These are phyloP conservation scores for Auriculariales sp. DNA, from an alignment of 768 basidiomycete species.

Conservation along the genomic window DNA sequence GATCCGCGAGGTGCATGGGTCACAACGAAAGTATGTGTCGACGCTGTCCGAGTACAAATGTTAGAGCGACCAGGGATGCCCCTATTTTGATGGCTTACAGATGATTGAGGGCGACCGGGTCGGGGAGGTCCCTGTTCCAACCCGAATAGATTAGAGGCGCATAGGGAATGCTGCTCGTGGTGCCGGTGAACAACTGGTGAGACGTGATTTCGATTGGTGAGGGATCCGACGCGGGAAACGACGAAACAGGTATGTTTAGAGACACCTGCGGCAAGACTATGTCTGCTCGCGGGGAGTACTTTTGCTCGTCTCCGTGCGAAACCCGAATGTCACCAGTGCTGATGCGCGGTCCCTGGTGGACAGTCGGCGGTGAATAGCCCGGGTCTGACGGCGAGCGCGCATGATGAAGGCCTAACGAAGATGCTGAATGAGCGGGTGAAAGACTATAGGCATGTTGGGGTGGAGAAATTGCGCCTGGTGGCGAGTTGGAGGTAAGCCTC, in stretches of 20 bases:
- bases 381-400: not conserved
- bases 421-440: not conserved
- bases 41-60: constrained; percentile 37
- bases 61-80: too few species aligned
- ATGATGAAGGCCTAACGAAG: not conserved
- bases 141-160: constrained; percentile 59
- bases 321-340: not conserved
- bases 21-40: constrained; percentile 77
- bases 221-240: constrained; percentile 9
- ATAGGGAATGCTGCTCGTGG: constrained; percentile 24
- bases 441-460: not conserved
- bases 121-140: constrained; percentile 77
- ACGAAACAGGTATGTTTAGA: constrained; percentile 17
- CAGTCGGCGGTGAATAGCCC: not conserved
- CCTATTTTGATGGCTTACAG: constrained; percentile 32
- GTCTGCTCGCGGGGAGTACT: constrained; percentile 4
- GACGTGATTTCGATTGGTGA: not conserved
- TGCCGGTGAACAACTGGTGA: constrained; percentile 16
- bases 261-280: constrained; percentile 15
- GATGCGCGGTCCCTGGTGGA: not conserved
- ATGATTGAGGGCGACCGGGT: constrained; percentile 56
- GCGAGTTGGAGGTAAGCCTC: constrained; percentile 25
- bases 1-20: constrained; percentile 75
- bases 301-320: not conserved
- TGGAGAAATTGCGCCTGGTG: not conserved